Base-by-base conservation (phyloP, 192 early-diverging fungal species). In the Coemansia sp. region DNA sequence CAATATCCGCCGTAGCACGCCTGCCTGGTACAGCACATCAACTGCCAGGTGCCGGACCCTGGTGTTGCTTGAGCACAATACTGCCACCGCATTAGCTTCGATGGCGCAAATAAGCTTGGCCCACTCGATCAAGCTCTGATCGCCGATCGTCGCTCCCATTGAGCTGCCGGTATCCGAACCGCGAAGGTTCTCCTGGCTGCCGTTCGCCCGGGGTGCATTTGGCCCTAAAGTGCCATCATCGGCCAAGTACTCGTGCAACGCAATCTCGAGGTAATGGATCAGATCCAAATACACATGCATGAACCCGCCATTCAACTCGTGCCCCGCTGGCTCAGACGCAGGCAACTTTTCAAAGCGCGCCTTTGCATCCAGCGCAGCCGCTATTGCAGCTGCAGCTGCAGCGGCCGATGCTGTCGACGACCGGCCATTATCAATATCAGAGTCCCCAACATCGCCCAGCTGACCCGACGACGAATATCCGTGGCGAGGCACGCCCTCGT, bases 261-360 rank as follows among this genome's bases (percentile, higher is more conserved):
- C 32, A 6, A 53, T 45, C 43, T 80, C 71, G 60, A 78, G 81
- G 9, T 81, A 82, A 8, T 75, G 68, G 3, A 91, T 59, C 44
- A 91, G 69, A 38, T 88, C 87, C 8, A 86, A 60, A 54, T 85
- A 92, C 12, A 91, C 62, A 40, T 88, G 83, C 47, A 92, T 64
- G 16, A 86, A 74, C 5, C 88, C 85, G 42, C 85, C 67, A 40
- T 73, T 66, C 33, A 72, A 47, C 51, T 65, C 69, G 24, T 58
- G 51, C 7, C 52, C 66, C 9, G 51, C 8, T 0, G 60, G 33
- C 22, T 38, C 57, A 1, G 53, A 21, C 19, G 23, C 29, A 1
- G 68, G 47, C 28, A 54, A 62, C 25, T 58, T 71, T 25, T 64
- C 64, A 48, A 68, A 43, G 16, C 65, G 43, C 11, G 69, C 59